Conservation (phyloP, 2,329 filamentous ascomycete genomes). For the Boeremia exigua region DNA sequence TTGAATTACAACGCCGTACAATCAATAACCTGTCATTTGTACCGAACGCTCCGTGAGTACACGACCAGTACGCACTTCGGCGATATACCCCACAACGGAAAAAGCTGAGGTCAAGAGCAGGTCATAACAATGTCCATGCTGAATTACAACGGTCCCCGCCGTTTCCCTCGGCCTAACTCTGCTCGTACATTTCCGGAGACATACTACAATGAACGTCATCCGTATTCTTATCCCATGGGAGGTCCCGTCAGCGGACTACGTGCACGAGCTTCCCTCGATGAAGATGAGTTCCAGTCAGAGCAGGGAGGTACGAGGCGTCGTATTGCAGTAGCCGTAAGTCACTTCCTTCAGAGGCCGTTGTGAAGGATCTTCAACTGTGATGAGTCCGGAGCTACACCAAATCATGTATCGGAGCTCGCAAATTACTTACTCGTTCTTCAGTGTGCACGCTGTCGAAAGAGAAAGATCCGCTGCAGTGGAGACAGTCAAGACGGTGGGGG, state of each 20-base stretch:
- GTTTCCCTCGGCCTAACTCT: conserved; percentile 24
- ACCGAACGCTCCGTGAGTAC: not conserved
- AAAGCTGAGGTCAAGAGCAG: not conserved
- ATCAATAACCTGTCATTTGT: not conserved
- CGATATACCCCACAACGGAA: not conserved
- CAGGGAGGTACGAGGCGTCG: conserved; percentile 54
- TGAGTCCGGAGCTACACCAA: too few species aligned
- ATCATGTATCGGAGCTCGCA: too few species aligned
- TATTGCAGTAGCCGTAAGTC: conserved; percentile 54
- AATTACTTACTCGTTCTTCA: conserved; percentile 47
- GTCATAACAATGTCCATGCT: conserved; percentile 19
- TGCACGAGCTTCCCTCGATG: conserved; percentile 9
- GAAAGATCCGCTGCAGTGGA: conserved; percentile 94
- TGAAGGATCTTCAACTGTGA: too few species aligned
- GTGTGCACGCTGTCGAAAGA: conserved; percentile 88
- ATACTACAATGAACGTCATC: conserved; percentile 36
- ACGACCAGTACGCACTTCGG: not conserved
- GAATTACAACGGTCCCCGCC: conserved; percentile 22
- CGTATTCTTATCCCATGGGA: conserved; percentile 34
- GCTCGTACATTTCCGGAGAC: conserved; percentile 13
- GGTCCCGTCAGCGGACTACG: conserved; percentile 27
- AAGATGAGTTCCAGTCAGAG: conserved; percentile 37
- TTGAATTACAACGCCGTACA: not conserved
- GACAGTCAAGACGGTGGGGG: conserved; percentile 76
- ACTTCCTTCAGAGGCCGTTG: not conserved